A percentile compares a stretch with the other conserved stretches of the same genome.
Conservation (phyloP, 345 rosid species). For the Eucalyptus guilfoylei region DNA sequence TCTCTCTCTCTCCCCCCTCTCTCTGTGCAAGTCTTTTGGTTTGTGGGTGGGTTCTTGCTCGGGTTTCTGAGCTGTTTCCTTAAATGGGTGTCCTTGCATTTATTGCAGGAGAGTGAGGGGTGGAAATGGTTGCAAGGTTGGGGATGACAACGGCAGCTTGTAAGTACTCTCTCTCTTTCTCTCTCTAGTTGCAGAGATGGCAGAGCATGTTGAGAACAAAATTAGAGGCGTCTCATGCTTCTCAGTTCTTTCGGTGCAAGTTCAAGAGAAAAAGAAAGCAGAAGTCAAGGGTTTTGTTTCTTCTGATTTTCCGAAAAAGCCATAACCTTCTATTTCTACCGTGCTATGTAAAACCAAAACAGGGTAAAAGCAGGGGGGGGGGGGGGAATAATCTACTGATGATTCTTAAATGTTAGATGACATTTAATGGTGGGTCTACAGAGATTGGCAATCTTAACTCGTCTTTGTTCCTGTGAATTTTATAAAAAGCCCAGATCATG, state of each 20-base stretch:
- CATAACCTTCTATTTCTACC: background rate
- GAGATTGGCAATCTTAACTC: background rate
- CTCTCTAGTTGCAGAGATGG: background rate
- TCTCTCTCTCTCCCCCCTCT: background rate
- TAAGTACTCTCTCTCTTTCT: constrained; percentile 29
- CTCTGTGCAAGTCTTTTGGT: constrained; percentile 5
- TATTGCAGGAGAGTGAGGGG: constrained; percentile 88
- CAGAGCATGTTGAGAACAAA: background rate
- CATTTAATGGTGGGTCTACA: background rate
- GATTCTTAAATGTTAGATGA: background rate
- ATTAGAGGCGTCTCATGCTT: background rate
- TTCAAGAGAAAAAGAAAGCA: background rate
- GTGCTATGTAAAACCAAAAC: background rate
- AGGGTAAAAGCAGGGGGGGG: background rate
- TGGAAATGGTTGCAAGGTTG: constrained; percentile 96
- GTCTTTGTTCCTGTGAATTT: background rate
- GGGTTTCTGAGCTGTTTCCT: background rate
- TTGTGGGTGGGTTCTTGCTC: background rate
- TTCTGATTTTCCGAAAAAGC: background rate
- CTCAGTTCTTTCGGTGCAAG: background rate
- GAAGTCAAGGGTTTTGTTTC: background rate
- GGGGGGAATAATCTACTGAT: background rate
- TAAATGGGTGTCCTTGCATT: background rate
- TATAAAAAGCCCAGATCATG: background rate
- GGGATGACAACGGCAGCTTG: constrained; percentile 99